These are phyloP conservation scores for Suhomyces terraborum DNA, from an alignment of 1,139 yeast genomes.

Conservation along the genomic window DNA sequence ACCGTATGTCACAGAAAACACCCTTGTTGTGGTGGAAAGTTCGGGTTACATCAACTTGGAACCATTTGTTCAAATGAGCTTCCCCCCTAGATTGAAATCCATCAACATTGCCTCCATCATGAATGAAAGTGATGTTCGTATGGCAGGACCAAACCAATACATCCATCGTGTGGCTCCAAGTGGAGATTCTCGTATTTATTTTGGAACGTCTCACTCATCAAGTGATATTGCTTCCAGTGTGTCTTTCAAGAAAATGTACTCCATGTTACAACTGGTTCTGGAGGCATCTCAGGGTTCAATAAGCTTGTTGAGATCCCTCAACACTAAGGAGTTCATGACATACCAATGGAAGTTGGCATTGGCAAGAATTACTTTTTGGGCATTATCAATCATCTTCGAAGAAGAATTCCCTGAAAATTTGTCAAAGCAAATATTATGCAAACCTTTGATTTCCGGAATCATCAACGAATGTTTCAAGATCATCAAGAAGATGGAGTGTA, in stretches of 20 bases:
- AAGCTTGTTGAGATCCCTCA: constrained; percentile 49
- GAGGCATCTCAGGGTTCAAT: constrained; percentile 35
- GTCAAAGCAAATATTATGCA: constrained; percentile 69
- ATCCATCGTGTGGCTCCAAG: constrained; percentile 29
- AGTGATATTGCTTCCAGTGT: constrained; percentile 18
- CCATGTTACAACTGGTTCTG: constrained; percentile 38
- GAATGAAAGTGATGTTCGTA: constrained; percentile 64
- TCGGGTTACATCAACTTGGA: constrained; percentile 73
- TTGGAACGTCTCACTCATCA: constrained; percentile 35
- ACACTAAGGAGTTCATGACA: constrained; percentile 62
- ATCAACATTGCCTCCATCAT: constrained; percentile 57
- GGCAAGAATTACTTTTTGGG: constrained; percentile 76
- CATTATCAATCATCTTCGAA: constrained; percentile 73
- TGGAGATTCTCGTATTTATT: constrained; percentile 42
- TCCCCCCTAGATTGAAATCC: constrained; percentile 33
- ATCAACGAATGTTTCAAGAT: constrained; percentile 73
- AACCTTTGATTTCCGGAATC: constrained; percentile 80
- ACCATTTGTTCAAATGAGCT: constrained; percentile 55
- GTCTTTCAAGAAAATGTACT: constrained; percentile 33
- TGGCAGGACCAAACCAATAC: constrained; percentile 28
- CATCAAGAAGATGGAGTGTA: constrained; percentile 78
- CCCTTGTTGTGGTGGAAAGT: constrained; percentile 63
- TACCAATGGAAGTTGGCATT: constrained; percentile 86
- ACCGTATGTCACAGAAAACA: constrained; percentile 33
- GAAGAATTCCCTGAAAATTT: constrained; percentile 61